Base-by-base conservation (phyloP, 2,329 filamentous ascomycete species). In the Parascedosporium putredinis region DNA sequence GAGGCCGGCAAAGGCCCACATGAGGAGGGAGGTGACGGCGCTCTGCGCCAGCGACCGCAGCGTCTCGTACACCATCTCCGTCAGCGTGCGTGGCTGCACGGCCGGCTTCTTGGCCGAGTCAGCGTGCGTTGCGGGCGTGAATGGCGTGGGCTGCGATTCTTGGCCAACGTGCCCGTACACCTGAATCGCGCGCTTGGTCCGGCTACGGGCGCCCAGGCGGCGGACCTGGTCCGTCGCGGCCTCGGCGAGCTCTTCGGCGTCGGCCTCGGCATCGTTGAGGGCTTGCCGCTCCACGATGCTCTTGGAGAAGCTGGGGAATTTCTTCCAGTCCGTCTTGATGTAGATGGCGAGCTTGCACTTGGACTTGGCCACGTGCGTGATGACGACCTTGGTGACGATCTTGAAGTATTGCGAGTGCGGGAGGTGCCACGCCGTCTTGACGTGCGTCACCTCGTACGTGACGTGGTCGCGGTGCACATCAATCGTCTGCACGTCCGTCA, bases 301-400 rank as follows among this genome's bases (percentile, higher is more conserved):
- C 62, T 78, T 80, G 14, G 75, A 76, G 38, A 83, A 67, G 0
- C 75, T 71, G 9, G 82, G 83, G 49, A 78, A 71, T 55, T 81
- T 84, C 23, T 80, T 75, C 93, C 93, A 97, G 57, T 88, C 86
- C n/a, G 95, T 80, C 59, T 84, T 86, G 49, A 83, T 86, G 66
- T 88, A 95, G 40, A 97, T 79, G 23, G 89, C 85, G 50, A 98
- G 78, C 68, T 93, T 96, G 65, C 88, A 95, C 64, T 85, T 89
- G 10, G 87, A 89, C 67, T 97, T 97, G 48, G 88, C 83, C 53
- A 91, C 77, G 60, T 97, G 88, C 2, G 93, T 96, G 54, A 98
- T 93, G 55, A 96, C 88, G 54, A 95, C 82, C 66, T 95, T 96
- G 56, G 81, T 91, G 51, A 94, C 79, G 20, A 96, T 72, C 57